These are phyloP conservation scores for Fusarium pseudograminearum DNA, from an alignment of 2,329 filamentous ascomycete genomes.

Conservation along the genomic window DNA sequence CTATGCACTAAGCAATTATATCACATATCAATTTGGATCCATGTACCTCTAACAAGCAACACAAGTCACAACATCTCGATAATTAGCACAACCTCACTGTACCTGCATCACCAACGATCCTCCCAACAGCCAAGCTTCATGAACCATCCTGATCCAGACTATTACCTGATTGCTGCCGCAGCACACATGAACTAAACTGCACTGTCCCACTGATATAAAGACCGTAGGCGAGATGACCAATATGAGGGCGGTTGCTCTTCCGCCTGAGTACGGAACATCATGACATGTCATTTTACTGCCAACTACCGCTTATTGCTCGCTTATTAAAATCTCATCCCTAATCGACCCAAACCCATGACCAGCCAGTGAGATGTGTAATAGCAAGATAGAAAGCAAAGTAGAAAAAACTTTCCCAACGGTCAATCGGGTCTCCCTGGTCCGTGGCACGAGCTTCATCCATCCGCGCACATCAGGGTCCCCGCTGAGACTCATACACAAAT, in stretches of 20 bases:
- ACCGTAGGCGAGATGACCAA: constrained; percentile 16
- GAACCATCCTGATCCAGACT: constrained; percentile 8
- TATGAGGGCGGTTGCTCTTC: constrained; percentile 14
- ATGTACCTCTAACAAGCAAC: neutral
- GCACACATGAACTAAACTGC: neutral
- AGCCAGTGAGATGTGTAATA: constrained; percentile 10
- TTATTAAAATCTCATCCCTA: neutral
- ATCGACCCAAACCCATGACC: neutral
- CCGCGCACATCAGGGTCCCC: neutral
- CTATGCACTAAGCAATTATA: neutral
- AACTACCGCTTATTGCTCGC: neutral
- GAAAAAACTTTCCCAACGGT: constrained; percentile 13
- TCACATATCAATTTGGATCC: neutral
- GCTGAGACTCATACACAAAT: constrained; percentile 7
- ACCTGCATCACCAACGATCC: constrained; percentile 30
- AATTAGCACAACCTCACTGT: constrained; percentile 3
- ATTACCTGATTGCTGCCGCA: neutral
- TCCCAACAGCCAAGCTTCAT: constrained; percentile 14
- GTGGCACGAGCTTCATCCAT: constrained; percentile 13
- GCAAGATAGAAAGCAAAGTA: neutral
- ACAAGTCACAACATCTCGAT: neutral
- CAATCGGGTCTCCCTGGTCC: neutral
- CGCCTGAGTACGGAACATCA: constrained; percentile 11
- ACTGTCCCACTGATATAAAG: constrained; percentile 1
- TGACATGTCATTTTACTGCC: neutral